Conservation (phyloP, 106 monocot genomes). For the Apostasia ramifera region DNA sequence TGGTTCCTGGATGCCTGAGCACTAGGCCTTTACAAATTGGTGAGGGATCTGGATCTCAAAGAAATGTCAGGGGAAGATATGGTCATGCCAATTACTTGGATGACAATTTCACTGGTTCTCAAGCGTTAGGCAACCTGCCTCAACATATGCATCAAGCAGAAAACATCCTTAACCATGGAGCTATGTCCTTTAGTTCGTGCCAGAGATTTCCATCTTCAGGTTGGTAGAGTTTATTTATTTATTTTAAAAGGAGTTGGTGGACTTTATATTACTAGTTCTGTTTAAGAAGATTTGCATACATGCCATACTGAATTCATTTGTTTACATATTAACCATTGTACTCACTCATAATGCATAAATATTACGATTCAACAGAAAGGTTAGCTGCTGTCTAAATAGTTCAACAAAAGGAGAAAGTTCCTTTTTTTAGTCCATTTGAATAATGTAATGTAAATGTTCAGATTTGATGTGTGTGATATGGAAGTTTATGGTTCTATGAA, state of each 20-base stretch:
- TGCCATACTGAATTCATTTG: background rate
- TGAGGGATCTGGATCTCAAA: slow-evolving; percentile 47
- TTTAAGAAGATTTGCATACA: too few relatives aligned
- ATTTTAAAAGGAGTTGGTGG: background rate
- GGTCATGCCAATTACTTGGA: slow-evolving; percentile 14
- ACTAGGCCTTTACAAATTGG: slow-evolving; percentile 5
- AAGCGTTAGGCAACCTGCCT: slow-evolving; percentile 15
- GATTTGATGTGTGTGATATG: too few relatives aligned
- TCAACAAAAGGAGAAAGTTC: too few relatives aligned
- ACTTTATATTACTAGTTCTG: background rate
- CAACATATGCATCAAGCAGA: slow-evolving; percentile 11
- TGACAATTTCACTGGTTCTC: slow-evolving; percentile 6
- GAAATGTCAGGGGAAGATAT: slow-evolving; percentile 56
- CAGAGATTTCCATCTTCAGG: slow-evolving; percentile 16
- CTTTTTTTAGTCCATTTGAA: too few relatives aligned
- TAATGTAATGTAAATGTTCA: too few relatives aligned
- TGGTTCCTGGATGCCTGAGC: slow-evolving; percentile 3
- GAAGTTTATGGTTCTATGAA: too few relatives aligned
- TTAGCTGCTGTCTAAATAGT: too few relatives aligned
- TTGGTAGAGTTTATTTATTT: background rate
- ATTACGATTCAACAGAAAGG: too few relatives aligned
- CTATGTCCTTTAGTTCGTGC: background rate
- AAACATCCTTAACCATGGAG: slow-evolving; percentile 12
- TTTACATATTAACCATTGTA: background rate
- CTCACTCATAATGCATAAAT: too few relatives aligned